Evolutionary conservation across 768 basidiomycete genomes (phyloP), one percentile per base, ranked within the genome.

Genomic region (Kwoniella dejecticola): DNA sequence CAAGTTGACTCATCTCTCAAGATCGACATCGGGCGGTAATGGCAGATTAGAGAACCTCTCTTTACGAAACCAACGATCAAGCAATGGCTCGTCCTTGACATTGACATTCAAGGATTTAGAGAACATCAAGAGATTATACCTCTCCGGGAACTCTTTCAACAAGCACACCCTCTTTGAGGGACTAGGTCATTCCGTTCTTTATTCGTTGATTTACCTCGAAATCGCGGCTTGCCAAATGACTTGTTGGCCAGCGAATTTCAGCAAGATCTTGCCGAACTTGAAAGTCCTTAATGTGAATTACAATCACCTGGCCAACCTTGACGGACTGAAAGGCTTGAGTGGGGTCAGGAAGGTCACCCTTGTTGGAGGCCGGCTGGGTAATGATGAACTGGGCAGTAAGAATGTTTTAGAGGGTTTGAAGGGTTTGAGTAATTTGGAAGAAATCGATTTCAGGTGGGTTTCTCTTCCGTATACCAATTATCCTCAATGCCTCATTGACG

Each of bases 271-370:
- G 48, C 95, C 96, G 30, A 96, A 94, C 79, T 80, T 97, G 72
- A 87, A 92, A 56, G 87, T 87, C 62, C 81, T 98, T 80, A 97
- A 97, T 82, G 85, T 97, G 67, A 95, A 98, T 83, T 95, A 96
- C 83, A 98, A 98, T 79, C 97, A 94, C 79, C 76, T 98, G 40
- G 64, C 64, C 24, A 72, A 81, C 77, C 86, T 92, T 69, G 87
- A 89, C 71, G 80, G 85, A 54, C 81, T 99, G 59, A 83, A 84
- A 52, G 91, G 89, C 12, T 82, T 97, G 63, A 82, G 79, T 62
- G 82, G 90, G 72, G 80, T 98, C 79, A 84, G 85, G 67, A 93
- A 90, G 82, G 80, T 98, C 72, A 91, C 86, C 44, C 84, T 92
- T 58, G 89, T 98, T 69, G 95, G 93, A 58, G 75, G 81, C 53